Base-by-base conservation (phyloP, 805 yeast species). In the Cyberlindnera petersonii region DNA sequence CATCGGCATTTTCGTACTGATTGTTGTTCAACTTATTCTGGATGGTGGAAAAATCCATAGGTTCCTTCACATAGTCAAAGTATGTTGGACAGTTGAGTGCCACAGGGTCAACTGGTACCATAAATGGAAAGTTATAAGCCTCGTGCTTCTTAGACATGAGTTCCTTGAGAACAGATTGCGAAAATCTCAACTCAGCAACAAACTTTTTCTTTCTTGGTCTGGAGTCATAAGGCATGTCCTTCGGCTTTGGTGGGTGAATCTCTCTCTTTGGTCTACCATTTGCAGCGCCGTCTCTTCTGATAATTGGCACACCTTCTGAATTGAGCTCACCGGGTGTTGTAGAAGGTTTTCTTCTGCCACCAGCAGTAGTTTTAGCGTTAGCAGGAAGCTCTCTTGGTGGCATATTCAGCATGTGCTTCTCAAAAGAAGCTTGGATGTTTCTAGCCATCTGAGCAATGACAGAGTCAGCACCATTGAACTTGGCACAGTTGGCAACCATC, bases 191-290 rank as follows among this genome's bases (percentile, higher is more conserved):
- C 61, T 91, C 97, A 9, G 91, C 83, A 27, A 91, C 94, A 57
- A 71, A 79, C 68, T 87, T 91, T 75, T 91, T 89, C 65, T 86
- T 86, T 49, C 94, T 77, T 32, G 98, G 98, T 57, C 89, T 73
- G 38, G 79, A 79, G 55, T 88, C 96, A 55, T 86, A 87, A 4
- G 95, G 94, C 61, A 89, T 77, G 59, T 93, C 97, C 57, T 86
- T 86, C 23, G 96, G 86, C 57, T 85, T 82, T 38, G 98, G 98
- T 4, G 98, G 98, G 60, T 89, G 97, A 33, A 93, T 87, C 50
- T 87, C 93, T 50, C 98, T 77, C 63, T 91, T 91, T 26, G 98
- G 98, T 50, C 98, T 74, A 22, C 89, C 93, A 21, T 62, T 56
- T 18, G 81, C 78, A 6, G 74, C 70, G 23, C 83, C 77, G 44